Conservation (phyloP, 2,329 filamentous ascomycete genomes). For the Cordyceps fumosorosea region DNA sequence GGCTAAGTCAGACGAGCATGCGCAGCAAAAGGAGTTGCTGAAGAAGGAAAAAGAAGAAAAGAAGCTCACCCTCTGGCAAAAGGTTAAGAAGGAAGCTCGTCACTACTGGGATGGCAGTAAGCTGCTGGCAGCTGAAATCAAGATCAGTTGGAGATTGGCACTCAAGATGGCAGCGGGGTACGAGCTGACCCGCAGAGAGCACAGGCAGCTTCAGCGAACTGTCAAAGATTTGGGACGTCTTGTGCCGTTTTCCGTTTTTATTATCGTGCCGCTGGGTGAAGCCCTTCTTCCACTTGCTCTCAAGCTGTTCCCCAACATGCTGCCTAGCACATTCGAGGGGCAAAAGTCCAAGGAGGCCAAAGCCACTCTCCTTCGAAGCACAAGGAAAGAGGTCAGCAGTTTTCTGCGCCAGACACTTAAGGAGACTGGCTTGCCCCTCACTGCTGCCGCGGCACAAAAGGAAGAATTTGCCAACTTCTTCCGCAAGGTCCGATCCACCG, state of each 20-base stretch:
- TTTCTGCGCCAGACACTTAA: slow-evolving; percentile 85
- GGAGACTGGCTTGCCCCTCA: slow-evolving; percentile 89
- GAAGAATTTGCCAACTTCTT: slow-evolving; percentile 97
- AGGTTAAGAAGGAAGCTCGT: slow-evolving; percentile 85
- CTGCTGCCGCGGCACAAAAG: slow-evolving; percentile 73
- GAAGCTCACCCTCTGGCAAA: slow-evolving; percentile 84
- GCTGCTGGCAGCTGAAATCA: slow-evolving; percentile 83
- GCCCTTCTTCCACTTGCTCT: slow-evolving; percentile 84
- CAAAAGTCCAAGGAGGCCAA: slow-evolving; percentile 88
- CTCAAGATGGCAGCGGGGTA: slow-evolving; percentile 98
- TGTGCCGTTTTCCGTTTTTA: slow-evolving; percentile 92
- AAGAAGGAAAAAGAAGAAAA: slow-evolving; percentile 62
- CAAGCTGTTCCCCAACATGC: slow-evolving; percentile 92
- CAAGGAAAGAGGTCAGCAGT: slow-evolving; percentile 84
- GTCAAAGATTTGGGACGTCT: slow-evolving; percentile 89
- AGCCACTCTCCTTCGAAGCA: slow-evolving; percentile 71
- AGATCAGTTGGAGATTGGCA: slow-evolving; percentile 83
- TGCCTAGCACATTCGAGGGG: slow-evolving; percentile 94
- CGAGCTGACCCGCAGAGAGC: slow-evolving; percentile 88
- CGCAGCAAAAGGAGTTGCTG: slow-evolving; percentile 52
- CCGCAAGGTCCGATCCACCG: slow-evolving; percentile 87
- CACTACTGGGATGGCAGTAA: slow-evolving; percentile 99
- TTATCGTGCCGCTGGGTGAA: slow-evolving; percentile 95
- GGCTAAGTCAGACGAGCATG: slow-evolving; percentile 53
- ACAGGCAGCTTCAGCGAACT: slow-evolving; percentile 86